Evolutionary conservation across 768 basidiomycete species (phyloP).

Genomic region (Daedalea quercina): DNA sequence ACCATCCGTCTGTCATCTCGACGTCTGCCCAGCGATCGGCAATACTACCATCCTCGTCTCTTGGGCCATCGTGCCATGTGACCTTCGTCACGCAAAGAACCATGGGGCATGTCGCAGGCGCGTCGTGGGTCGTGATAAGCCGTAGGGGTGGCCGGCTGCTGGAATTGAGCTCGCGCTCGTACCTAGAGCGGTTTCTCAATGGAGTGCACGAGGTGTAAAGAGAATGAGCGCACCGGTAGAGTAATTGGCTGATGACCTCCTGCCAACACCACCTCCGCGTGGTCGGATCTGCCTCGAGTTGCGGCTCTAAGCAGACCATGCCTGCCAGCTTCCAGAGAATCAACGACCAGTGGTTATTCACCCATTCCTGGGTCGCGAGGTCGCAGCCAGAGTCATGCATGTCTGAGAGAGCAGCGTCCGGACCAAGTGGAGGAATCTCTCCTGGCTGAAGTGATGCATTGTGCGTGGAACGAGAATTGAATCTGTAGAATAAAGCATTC

Average conservation of each 20-base stretch:
- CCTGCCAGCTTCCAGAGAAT: slow-evolving; percentile 95
- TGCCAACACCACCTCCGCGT: slow-evolving; percentile 73
- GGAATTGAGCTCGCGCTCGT: slow-evolving; percentile 78
- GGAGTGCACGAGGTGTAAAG: too few species aligned
- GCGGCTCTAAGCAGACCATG: slow-evolving; percentile 70
- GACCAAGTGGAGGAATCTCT: slow-evolving; percentile 31
- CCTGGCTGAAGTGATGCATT: slow-evolving; percentile 2
- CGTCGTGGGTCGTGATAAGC: slow-evolving; percentile 77
- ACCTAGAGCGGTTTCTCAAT: slow-evolving; percentile 38
- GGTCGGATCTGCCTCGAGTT: slow-evolving; percentile 37
- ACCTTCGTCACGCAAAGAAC: slow-evolving; percentile 80
- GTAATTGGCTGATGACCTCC: slow-evolving; percentile 76
- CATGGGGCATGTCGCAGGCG: slow-evolving; percentile 72
- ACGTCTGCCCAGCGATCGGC: slow-evolving; percentile 48
- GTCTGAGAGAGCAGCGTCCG: slow-evolving; percentile 48
- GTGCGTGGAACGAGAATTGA: slow-evolving; percentile 33
- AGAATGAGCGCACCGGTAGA: slow-evolving; percentile 59
- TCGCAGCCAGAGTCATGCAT: slow-evolving; percentile 53
- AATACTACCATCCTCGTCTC: slow-evolving; percentile 31
- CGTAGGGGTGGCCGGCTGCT: slow-evolving; percentile 79
- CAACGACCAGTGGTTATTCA: slow-evolving; percentile 85
- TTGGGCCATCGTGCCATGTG: slow-evolving; percentile 37
- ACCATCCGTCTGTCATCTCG: slow-evolving; percentile 99
- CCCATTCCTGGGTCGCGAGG: slow-evolving; percentile 73
- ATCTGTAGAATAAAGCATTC: slow-evolving; percentile 53